These are phyloP conservation scores for Leccinum aurantiacum DNA, from an alignment of 768 basidiomycete genomes.

Conservation along the genomic window DNA sequence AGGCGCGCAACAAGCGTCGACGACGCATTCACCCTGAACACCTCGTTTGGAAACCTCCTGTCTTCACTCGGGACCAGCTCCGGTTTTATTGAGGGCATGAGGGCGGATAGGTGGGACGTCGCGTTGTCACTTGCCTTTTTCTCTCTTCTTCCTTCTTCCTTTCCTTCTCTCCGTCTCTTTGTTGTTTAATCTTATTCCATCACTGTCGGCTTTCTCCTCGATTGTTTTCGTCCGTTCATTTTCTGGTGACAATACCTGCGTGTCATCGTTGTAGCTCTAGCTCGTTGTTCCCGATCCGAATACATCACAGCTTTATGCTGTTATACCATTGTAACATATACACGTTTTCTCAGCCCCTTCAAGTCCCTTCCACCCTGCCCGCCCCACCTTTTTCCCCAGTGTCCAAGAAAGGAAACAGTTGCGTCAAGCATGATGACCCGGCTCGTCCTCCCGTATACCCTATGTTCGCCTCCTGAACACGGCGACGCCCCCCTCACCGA, in stretches of 20 bases:
- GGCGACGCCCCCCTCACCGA: slow-evolving; percentile 11
- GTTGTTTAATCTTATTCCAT: background rate
- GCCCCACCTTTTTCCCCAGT: background rate
- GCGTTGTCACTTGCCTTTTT: background rate
- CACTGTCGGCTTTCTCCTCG: background rate
- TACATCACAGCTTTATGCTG: slow-evolving; percentile 10
- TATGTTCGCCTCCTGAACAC: slow-evolving; percentile 23
- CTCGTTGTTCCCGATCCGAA: slow-evolving; percentile 8
- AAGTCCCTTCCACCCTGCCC: background rate
- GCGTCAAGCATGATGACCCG: slow-evolving; percentile 10
- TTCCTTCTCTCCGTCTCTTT: background rate
- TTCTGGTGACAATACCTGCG: slow-evolving; percentile 7
- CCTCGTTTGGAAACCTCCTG: slow-evolving; percentile 93
- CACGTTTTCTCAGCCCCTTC: background rate
- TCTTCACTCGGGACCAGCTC: slow-evolving; percentile 86
- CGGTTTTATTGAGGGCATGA: slow-evolving; percentile 50
- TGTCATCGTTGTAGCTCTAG: slow-evolving; percentile 29
- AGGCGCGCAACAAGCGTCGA: slow-evolving; percentile 73
- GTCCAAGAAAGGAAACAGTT: background rate
- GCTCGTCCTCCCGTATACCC: slow-evolving; percentile 3
- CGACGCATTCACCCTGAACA: slow-evolving; percentile 76
- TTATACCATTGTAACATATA: slow-evolving; percentile 16
- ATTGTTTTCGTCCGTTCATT: background rate
- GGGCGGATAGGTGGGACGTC: background rate
- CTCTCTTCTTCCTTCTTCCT: background rate